Conservation (phyloP, 805 yeast species). For the Maudiozyma serrabonitensis region DNA sequence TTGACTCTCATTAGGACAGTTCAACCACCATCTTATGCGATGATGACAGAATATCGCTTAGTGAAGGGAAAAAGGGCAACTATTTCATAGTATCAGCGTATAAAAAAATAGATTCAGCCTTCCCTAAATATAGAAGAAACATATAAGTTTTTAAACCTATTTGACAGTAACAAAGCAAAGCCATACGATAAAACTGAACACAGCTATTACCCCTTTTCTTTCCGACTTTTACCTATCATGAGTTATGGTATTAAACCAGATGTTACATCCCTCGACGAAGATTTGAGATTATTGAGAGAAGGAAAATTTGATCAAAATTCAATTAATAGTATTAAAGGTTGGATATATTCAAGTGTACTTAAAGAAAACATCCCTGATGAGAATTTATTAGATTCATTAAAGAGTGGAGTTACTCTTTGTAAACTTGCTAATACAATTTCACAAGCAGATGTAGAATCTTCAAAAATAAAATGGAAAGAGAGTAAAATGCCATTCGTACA, state of each 20-base stretch:
- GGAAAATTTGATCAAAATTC: constrained; percentile 39
- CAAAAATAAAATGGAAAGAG: constrained; percentile 40
- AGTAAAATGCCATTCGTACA: constrained; percentile 65
- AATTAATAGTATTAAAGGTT: constrained; percentile 37
- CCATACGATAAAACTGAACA: no score
- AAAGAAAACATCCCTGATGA: constrained; percentile 22
- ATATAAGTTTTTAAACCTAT: no score
- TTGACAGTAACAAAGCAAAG: background rate
- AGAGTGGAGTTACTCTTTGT: constrained; percentile 54
- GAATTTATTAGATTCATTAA: constrained; percentile 41
- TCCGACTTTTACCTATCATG: constrained; percentile 2
- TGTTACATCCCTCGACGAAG: constrained; percentile 56
- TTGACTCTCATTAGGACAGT: no score
- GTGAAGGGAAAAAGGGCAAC: no score
- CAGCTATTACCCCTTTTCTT: background rate
- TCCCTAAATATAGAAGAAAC: no score
- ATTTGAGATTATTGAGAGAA: constrained; percentile 40
- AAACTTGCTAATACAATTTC: constrained; percentile 30
- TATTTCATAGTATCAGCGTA: no score
- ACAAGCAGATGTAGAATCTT: constrained; percentile 28
- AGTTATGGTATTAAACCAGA: constrained; percentile 28
- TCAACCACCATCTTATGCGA: no score
- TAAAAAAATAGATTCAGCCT: no score
- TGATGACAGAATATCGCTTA: no score
- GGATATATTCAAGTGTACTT: constrained; percentile 41